Evolutionary conservation across 306 rosid genomes (phyloP), one percentile per base, ranked within the genome.

Genomic region (Acacia melanoxylon): DNA sequence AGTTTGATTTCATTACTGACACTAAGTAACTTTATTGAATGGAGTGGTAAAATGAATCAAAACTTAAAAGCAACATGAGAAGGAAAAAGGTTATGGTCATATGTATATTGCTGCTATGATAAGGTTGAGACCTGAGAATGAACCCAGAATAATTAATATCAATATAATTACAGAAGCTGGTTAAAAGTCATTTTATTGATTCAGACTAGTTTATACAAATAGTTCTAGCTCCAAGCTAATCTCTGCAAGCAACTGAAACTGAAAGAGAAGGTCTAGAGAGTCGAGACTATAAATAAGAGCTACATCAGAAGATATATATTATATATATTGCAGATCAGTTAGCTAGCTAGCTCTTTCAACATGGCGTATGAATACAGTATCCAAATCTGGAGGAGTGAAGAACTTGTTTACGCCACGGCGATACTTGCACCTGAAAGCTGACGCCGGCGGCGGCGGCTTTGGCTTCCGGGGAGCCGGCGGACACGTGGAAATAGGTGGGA

Each of bases 391-490:
- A 71, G 98, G 92, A 11, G 83, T 84, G 86, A 93, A 89, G 86
- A 95, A 88, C 85, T 91, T 89, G 67, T 83, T 81, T 6, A 66
- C 85, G n/a, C 77, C 78, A 8, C 75, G 81, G 35, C 80, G 85
- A 33, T 82, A 89, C 27, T 85, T 91, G 78, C 89, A 93, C 86
- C 88, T 90, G 10, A 70, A 44, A 7, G 97, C 81, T 74, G 95
- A 77, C 74, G 92, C 22, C 65, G 93, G 22, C 65, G 94, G 20
- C 76, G 94, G 33, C 13, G 94, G 27, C 74, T 88, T 93, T 61
- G 71, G 78, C 85, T 94, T 94, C 72, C 79, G 90, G 12, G 99
- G 98, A 65, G 98, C 89, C 41, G 97, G 91, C 11, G 99, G 98
- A 42, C 98, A 95, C 35, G 86, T 85, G 75, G 87, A 78, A 37